A percentile compares a stretch with the other conserved stretches of the same genome.
Conservation (phyloP, 2,329 filamentous ascomycete species). For the Didymella pomorum region DNA sequence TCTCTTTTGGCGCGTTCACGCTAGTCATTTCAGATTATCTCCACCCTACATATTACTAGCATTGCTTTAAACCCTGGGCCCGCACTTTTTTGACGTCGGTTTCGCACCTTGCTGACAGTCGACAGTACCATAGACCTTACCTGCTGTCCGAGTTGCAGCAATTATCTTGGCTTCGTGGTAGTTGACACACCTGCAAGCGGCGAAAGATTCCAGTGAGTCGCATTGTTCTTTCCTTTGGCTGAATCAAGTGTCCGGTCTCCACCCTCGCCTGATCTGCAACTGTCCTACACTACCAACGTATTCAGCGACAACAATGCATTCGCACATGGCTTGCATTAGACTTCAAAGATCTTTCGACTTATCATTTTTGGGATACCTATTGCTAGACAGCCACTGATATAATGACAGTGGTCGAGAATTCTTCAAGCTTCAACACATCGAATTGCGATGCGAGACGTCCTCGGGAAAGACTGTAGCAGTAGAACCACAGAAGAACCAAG, state of each 20-base stretch:
- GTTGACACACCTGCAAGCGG: conserved; percentile 39
- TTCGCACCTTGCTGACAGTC: conserved; percentile 14
- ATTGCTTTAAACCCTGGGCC: conserved; percentile 45
- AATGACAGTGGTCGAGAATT: conserved; percentile 47
- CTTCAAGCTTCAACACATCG: conserved; percentile 51
- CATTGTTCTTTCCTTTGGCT: conserved; percentile 11
- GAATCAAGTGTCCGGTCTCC: background rate
- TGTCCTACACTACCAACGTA: background rate
- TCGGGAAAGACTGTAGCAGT: conserved; percentile 33
- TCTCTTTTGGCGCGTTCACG: conserved; percentile 47
- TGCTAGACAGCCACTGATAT: background rate
- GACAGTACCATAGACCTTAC: conserved; percentile 17
- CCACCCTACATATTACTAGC: conserved; percentile 50
- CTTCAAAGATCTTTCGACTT: background rate
- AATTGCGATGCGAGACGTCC: conserved; percentile 48
- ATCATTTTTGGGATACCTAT: background rate
- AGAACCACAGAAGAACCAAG: conserved; percentile 37
- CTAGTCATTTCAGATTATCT: conserved; percentile 47
- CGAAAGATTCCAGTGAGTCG: conserved; percentile 46
- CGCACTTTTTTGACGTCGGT: conserved; percentile 14
- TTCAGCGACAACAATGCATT: background rate
- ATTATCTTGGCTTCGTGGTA: conserved; percentile 39
- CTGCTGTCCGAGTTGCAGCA: conserved; percentile 15
- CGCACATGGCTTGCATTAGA: background rate
- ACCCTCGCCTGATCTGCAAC: background rate